Evolutionary conservation across 176 grass and related monocot genomes (phyloP).

Genomic region (Cenchrus americanus): DNA sequence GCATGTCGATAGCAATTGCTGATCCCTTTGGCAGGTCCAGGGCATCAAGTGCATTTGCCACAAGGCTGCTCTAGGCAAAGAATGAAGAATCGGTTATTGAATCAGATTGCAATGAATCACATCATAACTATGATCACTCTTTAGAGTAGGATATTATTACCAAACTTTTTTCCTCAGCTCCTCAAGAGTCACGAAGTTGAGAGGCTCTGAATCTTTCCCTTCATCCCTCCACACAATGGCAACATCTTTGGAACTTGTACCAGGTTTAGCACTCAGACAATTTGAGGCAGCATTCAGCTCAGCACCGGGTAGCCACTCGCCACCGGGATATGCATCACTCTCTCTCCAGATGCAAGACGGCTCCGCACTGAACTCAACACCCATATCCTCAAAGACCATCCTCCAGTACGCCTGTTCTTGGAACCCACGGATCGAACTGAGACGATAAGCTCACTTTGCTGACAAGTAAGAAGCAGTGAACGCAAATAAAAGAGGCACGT

Average conservation of each 20-base stretch:
- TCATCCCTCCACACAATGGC: slow-evolving; percentile 88
- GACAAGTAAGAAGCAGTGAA: not conserved
- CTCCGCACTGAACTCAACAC: slow-evolving; percentile 59
- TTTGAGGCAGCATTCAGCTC: slow-evolving; percentile 72
- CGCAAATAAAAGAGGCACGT: not conserved
- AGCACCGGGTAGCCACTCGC: slow-evolving; percentile 76
- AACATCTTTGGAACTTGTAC: slow-evolving; percentile 46
- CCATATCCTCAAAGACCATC: slow-evolving; percentile 86
- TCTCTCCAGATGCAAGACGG: slow-evolving; percentile 74
- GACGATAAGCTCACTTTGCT: slow-evolving; percentile 7
- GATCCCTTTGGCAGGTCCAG: slow-evolving; percentile 81
- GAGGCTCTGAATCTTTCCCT: slow-evolving; percentile 63
- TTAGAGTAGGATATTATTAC: slow-evolving; percentile 46
- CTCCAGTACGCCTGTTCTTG: slow-evolving; percentile 77
- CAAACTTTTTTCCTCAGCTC: slow-evolving; percentile 79
- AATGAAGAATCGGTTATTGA: not conserved
- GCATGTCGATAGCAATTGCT: slow-evolving; percentile 95
- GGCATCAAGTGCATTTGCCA: slow-evolving; percentile 82
- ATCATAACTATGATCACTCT: not conserved
- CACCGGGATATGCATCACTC: slow-evolving; percentile 58
- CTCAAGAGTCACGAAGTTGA: slow-evolving; percentile 73
- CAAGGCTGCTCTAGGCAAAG: slow-evolving; percentile 59
- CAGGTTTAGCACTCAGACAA: slow-evolving; percentile 68
- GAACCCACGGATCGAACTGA: not conserved
- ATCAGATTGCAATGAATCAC: not conserved